Percentiles rank a stretch among this genome's conserved stretches.
These are phyloP conservation scores for Microbotryomycetes sp. DNA, from an alignment of 1,284 basidiomycete species.

Conservation along the genomic window DNA sequence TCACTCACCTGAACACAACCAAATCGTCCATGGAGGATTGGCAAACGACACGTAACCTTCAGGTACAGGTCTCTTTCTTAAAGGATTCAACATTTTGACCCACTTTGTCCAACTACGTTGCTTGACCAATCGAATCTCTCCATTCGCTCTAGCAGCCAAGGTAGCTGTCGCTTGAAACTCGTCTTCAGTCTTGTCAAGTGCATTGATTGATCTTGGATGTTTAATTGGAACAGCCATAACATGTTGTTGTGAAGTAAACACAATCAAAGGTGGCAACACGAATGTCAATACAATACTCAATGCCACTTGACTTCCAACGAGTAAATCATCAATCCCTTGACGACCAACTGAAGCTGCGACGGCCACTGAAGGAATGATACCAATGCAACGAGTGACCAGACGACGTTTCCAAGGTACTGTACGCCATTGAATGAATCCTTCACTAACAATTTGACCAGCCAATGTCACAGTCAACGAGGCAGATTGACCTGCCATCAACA, in stretches of 20 bases:
- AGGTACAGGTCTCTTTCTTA: slow-evolving; percentile 14
- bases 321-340: slow-evolving; percentile 67
- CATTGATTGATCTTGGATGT: neutral
- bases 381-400: slow-evolving; percentile 72
- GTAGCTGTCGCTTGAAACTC: neutral
- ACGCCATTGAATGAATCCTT: slow-evolving; percentile 87
- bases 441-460: slow-evolving; percentile 83
- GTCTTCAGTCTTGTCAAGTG: neutral
- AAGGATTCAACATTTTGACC: slow-evolving; percentile 21
- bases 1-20: slow-evolving; percentile 7
- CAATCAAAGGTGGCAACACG: slow-evolving; percentile 23
- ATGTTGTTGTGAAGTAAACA: slow-evolving; percentile 30
- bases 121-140: neutral
- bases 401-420: slow-evolving; percentile 53
- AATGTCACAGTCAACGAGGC: slow-evolving; percentile 89
- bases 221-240: slow-evolving; percentile 30
- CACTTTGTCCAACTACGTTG: neutral
- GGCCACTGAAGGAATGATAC: slow-evolving; percentile 76
- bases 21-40: slow-evolving; percentile 27
- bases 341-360: slow-evolving; percentile 71
- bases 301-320: slow-evolving; percentile 73
- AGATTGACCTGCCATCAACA: slow-evolving; percentile 82
- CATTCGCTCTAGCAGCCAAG: neutral
- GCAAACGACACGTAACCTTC: slow-evolving; percentile 29
- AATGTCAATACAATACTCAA: slow-evolving; percentile 59